phyloP scores from a whole-genome alignment of 371 early-diverging fungal genomes.

The Sporodiniella umbellata region DNA sequence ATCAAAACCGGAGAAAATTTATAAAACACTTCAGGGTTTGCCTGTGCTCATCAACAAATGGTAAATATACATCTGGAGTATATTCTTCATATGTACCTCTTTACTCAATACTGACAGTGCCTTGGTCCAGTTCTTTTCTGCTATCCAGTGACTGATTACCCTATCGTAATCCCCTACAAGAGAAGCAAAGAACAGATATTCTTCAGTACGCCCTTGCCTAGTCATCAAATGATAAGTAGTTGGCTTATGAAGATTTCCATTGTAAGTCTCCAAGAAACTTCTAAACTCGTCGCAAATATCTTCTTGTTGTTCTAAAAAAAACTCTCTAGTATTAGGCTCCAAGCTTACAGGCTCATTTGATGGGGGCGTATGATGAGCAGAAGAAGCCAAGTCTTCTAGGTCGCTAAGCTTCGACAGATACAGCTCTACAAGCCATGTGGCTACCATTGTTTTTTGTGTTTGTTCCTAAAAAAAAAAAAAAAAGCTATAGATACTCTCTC shows the following conservation, averaged over 20 bases:
- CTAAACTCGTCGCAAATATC: conserved; percentile 69
- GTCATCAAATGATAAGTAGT: conserved; percentile 77
- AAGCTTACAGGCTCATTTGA: not conserved
- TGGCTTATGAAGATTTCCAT: conserved; percentile 55
- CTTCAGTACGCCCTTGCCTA: conserved; percentile 79
- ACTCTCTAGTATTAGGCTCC: conserved; percentile 34
- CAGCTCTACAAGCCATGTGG: conserved; percentile 88
- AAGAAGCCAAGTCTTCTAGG: conserved; percentile 60
- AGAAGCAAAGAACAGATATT: conserved; percentile 77
- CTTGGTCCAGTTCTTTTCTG: conserved; percentile 67
- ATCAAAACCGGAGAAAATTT: conserved; percentile 78
- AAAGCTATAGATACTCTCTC: too few species aligned
- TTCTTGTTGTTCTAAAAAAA: conserved; percentile 47
- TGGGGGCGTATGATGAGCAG: conserved; percentile 35
- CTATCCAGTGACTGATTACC: conserved; percentile 79
- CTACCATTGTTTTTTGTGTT: conserved; percentile 79
- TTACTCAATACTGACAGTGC: conserved; percentile 78
- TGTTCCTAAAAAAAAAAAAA: conserved; percentile 53
- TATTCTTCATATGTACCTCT: conserved; percentile 49
- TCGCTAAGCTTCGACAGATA: conserved; percentile 75
- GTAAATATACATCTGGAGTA: not conserved
- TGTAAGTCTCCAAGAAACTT: conserved; percentile 66
- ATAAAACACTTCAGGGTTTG: conserved; percentile 74
- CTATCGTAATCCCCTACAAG: conserved; percentile 79
- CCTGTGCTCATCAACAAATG: conserved; percentile 13